Evolutionary conservation across 352 stramenopile genomes (phyloP).

Genomic region (Globisporangium paddicum): DNA sequence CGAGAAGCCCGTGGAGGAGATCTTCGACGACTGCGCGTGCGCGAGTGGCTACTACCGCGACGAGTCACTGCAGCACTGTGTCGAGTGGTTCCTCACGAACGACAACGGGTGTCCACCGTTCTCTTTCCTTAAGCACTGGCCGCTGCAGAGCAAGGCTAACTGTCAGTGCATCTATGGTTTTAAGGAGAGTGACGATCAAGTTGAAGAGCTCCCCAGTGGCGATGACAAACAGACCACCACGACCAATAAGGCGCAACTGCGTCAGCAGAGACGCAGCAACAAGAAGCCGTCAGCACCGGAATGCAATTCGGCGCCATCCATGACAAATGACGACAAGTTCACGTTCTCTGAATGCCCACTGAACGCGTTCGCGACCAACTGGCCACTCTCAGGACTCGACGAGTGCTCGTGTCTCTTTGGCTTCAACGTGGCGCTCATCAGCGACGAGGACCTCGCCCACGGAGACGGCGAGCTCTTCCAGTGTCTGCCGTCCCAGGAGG

Average conservation of each 20-base stretch:
- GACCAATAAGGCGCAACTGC: neutral
- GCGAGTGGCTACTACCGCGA: conserved; percentile 69
- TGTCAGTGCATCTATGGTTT: conserved; percentile 72
- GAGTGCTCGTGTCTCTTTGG: conserved; percentile 49
- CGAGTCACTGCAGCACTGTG: conserved; percentile 36
- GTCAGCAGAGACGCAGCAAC: conserved; percentile 1
- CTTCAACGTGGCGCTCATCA: conserved; percentile 29
- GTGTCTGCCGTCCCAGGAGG: conserved; percentile 22
- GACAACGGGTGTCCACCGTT: conserved; percentile 57
- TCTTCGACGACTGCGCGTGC: conserved; percentile 67
- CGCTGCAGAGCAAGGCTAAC: conserved; percentile 66
- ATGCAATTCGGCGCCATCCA: conserved; percentile 26
- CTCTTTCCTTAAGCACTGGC: conserved; percentile 65
- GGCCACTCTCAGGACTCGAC: conserved; percentile 29
- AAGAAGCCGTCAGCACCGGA: conserved; percentile 10
- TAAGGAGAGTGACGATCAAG: neutral
- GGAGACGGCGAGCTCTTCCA: conserved; percentile 36
- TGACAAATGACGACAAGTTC: conserved; percentile 11
- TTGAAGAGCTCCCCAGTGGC: neutral
- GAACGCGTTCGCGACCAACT: conserved; percentile 43
- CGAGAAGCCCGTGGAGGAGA: conserved; percentile 30
- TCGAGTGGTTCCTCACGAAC: conserved; percentile 65
- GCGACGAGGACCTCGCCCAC: conserved; percentile 21
- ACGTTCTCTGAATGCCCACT: conserved; percentile 41
- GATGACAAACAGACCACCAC: neutral